Evolutionary conservation across 768 basidiomycete genomes (phyloP).

Genomic region (Pleurotus salmoneostramineus): DNA sequence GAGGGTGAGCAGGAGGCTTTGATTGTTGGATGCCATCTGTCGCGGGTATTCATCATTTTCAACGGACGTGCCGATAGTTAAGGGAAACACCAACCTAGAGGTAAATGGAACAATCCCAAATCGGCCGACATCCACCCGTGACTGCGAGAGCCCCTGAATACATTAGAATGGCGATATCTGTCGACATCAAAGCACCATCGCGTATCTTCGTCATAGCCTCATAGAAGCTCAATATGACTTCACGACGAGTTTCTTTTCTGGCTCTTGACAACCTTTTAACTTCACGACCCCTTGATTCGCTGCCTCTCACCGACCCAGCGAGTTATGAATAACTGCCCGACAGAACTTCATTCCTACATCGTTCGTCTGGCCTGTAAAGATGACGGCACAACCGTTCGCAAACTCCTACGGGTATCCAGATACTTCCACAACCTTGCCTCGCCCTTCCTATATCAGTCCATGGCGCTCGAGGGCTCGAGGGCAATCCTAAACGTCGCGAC

Average conservation of each 20-base stretch:
- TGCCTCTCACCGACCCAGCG: not conserved
- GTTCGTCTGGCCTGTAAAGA: conserved; percentile 36
- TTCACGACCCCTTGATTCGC: not conserved
- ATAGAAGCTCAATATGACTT: too few relatives aligned
- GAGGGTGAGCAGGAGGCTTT: too few relatives aligned
- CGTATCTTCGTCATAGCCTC: not conserved
- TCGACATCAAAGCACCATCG: conserved; percentile 25
- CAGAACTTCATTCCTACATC: conserved; percentile 42
- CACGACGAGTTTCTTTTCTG: not conserved
- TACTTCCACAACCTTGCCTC: conserved; percentile 34
- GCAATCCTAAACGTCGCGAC: conserved; percentile 24
- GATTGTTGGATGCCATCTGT: too few relatives aligned
- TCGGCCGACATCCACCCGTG: too few relatives aligned
- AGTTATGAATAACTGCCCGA: conserved; percentile 32
- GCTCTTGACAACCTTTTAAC: not conserved
- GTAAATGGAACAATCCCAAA: too few relatives aligned
- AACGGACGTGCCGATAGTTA: too few relatives aligned
- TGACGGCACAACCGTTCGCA: conserved; percentile 30
- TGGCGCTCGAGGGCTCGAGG: conserved; percentile 25
- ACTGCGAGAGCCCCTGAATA: too few relatives aligned
- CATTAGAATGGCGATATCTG: conserved; percentile 14
- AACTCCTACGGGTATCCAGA: conserved; percentile 33
- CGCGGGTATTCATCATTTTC: too few relatives aligned
- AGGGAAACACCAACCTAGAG: too few relatives aligned
- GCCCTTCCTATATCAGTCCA: conserved; percentile 35